These are phyloP conservation scores for Macrophomina pseudophaseolina DNA, from an alignment of 2,329 filamentous ascomycete species.

Conservation along the genomic window DNA sequence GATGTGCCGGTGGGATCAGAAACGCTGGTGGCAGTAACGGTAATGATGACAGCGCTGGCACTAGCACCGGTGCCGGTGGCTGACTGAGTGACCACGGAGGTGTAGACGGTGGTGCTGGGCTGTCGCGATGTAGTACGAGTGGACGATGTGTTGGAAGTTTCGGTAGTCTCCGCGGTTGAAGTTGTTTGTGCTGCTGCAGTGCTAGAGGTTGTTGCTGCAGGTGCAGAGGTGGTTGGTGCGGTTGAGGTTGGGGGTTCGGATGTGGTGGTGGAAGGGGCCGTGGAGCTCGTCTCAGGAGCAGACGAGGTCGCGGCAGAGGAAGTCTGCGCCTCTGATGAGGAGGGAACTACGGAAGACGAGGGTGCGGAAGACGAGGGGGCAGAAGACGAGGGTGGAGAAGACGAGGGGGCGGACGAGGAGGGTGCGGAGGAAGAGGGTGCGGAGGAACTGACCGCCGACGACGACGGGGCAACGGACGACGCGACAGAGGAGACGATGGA, in stretches of 20 bases:
- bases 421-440: not conserved
- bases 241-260: not conserved
- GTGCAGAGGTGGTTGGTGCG: conserved; percentile 8
- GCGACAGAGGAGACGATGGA: conserved; percentile 14
- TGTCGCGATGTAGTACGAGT: not conserved
- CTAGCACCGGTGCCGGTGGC: not conserved
- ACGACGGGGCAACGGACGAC: conserved; percentile 16
- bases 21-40: conserved; percentile 21
- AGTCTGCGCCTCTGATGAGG: conserved; percentile 22
- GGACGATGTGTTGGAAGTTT: conserved; percentile 2
- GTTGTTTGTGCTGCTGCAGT: not conserved
- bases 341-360: conserved; percentile 4
- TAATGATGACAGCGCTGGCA: conserved; percentile 12
- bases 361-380: not conserved
- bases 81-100: conserved; percentile 24
- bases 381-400: not conserved
- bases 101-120: conserved; percentile 24
- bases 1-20: conserved; percentile 21
- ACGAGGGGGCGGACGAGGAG: not conserved
- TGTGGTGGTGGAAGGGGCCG: conserved; percentile 12
- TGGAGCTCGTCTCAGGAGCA: conserved; percentile 9
- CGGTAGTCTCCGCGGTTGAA: not conserved
- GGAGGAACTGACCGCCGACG: conserved; percentile 9
- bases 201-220: conserved; percentile 1
- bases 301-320: conserved; percentile 12